Conservation (phyloP, 176 grass and related monocot genomes). For the Zea luxurians region DNA sequence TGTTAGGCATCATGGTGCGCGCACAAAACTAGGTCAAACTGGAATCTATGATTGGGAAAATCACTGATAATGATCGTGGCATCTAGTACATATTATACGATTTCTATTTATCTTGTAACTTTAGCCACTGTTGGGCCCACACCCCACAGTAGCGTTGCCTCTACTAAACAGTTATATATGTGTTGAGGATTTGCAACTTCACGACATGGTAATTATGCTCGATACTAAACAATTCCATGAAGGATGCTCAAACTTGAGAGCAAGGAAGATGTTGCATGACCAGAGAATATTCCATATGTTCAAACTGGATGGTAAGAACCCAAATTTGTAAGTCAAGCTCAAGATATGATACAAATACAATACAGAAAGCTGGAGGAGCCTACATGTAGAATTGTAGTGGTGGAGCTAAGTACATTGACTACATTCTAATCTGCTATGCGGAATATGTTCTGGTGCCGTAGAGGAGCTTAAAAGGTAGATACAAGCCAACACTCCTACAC, state of each 20-base stretch:
- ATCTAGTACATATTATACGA: background rate
- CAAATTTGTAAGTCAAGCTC: constrained; percentile 9
- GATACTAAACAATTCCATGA: background rate
- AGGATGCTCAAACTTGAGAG: background rate
- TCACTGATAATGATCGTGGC: background rate
- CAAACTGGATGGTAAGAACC: background rate
- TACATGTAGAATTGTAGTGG: constrained; percentile 2
- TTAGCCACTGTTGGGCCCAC: background rate
- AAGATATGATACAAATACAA: constrained; percentile 14
- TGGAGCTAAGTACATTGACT: constrained; percentile 8
- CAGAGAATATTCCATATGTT: constrained; percentile 4
- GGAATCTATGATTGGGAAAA: background rate
- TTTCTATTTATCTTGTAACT: background rate
- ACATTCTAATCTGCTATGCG: background rate
- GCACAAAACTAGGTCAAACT: background rate
- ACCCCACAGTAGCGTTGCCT: background rate
- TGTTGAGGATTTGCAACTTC: background rate
- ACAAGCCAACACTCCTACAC: background rate
- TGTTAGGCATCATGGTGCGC: background rate
- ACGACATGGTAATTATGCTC: background rate
- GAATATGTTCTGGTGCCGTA: background rate
- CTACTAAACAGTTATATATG: background rate
- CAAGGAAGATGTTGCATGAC: background rate
- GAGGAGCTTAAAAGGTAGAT: background rate
- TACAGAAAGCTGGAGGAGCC: constrained; percentile 5